These are phyloP conservation scores for Suzukiozyma palmioleophila DNA, from an alignment of 1,139 yeast genomes.

Conservation along the genomic window DNA sequence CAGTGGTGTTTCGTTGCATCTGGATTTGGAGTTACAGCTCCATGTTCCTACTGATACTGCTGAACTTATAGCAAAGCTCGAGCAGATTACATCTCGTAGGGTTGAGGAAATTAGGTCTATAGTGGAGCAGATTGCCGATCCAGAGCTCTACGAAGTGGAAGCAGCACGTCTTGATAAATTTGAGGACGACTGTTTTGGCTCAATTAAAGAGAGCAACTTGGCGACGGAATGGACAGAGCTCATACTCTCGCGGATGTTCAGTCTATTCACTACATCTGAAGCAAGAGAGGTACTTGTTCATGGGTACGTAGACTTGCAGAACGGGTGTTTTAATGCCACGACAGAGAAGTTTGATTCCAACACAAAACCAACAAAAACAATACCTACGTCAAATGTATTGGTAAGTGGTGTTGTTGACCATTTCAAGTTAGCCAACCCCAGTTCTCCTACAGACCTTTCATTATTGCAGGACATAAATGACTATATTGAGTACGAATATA, in stretches of 20 bases:
- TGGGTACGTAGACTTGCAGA: constrained; percentile 38
- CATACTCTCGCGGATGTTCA: constrained; percentile 28
- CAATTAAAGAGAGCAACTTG: constrained; percentile 15
- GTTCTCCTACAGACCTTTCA: constrained; percentile 14
- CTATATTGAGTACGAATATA: constrained; percentile 7
- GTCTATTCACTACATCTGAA: constrained; percentile 41
- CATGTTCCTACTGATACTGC: constrained; percentile 30
- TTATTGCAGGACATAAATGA: constrained; percentile 23
- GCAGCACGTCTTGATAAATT: constrained; percentile 1
- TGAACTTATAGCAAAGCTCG: constrained; percentile 14
- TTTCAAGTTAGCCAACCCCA: constrained; percentile 20
- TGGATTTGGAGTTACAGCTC: constrained; percentile 32
- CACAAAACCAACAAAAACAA: constrained; percentile 3
- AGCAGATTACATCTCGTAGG: constrained; percentile 10
- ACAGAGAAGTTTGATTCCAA: constrained; percentile 2
- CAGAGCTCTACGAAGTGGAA: constrained; percentile 2
- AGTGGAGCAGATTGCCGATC: constrained; percentile 5
- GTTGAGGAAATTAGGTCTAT: not conserved
- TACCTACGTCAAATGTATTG: constrained; percentile 20
- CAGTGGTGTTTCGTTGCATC: constrained; percentile 40
- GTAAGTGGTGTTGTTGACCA: constrained; percentile 65
- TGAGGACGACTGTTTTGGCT: constrained; percentile 8
- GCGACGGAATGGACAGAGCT: constrained; percentile 32
- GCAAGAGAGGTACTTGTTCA: constrained; percentile 62
- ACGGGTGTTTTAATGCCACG: constrained; percentile 19